These are phyloP conservation scores for Podospora comata DNA, from an alignment of 495 filamentous ascomycete species.

Conservation along the genomic window DNA sequence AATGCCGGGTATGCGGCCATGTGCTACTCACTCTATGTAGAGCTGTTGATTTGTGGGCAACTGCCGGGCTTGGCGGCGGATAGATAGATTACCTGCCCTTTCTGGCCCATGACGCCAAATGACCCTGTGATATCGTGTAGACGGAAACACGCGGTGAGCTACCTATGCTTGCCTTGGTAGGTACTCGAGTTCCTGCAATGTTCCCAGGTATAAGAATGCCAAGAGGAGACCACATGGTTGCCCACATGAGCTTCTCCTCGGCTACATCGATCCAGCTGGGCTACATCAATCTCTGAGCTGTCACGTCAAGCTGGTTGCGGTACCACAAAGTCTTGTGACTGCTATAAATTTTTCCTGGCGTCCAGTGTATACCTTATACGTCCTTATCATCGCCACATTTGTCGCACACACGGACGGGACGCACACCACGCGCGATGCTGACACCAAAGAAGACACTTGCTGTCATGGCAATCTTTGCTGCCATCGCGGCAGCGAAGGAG, in stretches of 20 bases:
- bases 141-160: background rate
- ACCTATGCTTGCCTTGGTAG: background rate
- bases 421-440: conserved; percentile 5
- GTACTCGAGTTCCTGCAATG: background rate
- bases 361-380: too few relatives aligned
- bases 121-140: conserved; percentile 6
- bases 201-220: conserved; percentile 10
- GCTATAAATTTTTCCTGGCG: background rate
- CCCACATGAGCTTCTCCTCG: conserved; percentile 2
- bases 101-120: conserved; percentile 7
- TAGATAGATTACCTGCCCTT: conserved; percentile 10
- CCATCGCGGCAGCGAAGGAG: conserved; percentile 34
- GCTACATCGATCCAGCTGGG: background rate
- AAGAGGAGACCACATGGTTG: conserved; percentile 1
- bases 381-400: too few relatives aligned
- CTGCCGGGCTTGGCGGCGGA: conserved; percentile 10
- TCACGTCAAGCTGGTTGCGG: background rate
- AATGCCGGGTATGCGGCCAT: background rate
- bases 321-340: background rate
- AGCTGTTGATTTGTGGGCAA: conserved; percentile 9
- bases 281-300: background rate
- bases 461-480: conserved; percentile 37
- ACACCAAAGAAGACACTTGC: conserved; percentile 14
- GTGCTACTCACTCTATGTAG: background rate
- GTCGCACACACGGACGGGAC: background rate